Base-by-base conservation (phyloP, 169 alveolate species). In the Pseudocohnilembus persalinus region DNA sequence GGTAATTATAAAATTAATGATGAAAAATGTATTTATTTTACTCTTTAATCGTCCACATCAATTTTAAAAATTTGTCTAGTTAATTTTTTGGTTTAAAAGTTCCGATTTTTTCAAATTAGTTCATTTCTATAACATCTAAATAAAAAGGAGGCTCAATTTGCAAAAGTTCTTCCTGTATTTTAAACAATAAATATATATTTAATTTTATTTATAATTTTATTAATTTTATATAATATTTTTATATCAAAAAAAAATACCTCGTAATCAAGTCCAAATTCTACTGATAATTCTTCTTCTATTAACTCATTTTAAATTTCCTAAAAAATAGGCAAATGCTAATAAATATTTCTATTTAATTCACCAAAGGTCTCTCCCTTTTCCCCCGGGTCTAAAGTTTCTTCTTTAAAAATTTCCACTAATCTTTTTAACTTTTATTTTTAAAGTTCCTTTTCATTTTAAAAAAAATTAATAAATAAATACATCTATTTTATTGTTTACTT, bases 101-200 rank as follows among this genome's bases (percentile, higher is more conserved):
- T 0, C 29, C 1, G 1, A 79, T 79, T 79, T 72, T n/a, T 15
- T 79, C 84, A 29, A 79, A 79, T 0, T 29, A 31, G 20, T 79
- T 63, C 84, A 79, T 79, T 79, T 79, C 64, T 34, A 79, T 29
- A 29, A 79, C 73, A 79, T 79, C 84, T n/a, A 73, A n/a, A 73
- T n/a, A 73, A 73, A 73, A 15, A 1, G 6, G 11, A 15, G 28
- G 76, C 29, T 79, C 28, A 25, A 4, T 29, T 34, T n/a, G 63
- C 20, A n/a, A 49, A 49, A 29, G 76, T 29, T 15, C 34, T 63
- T 29, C 84, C 84, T 24, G 74, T 49, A 79, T 35, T 49, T 25
- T 79, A 73, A 73, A 79, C 27, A 63, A 63, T 30, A n/a, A 49
- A 35, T 25, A 0, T 49, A 63, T 64, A 29, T 29, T 11, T 11